phyloP scores from a whole-genome alignment of 306 rosid genomes.

The Cucumis melo region DNA sequence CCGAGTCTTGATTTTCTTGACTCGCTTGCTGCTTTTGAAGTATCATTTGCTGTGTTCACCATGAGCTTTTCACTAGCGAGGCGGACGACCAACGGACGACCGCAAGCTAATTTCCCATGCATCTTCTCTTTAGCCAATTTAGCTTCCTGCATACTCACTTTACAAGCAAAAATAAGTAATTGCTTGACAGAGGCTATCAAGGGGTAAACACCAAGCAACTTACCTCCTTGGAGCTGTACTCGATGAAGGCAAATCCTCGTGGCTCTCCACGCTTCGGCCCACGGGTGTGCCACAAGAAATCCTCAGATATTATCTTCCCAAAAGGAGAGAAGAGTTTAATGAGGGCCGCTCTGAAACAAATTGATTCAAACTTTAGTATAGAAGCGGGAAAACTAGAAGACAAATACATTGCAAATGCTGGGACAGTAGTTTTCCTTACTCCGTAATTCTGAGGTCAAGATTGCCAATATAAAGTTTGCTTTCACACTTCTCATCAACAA shows the following conservation, averaged over 20 bases:
- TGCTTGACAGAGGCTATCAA: slow-evolving; percentile 14
- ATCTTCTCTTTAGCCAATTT: slow-evolving; percentile 89
- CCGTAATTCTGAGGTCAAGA: slow-evolving; percentile 87
- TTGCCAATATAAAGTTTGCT: slow-evolving; percentile 71
- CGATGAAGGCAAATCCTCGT: slow-evolving; percentile 80
- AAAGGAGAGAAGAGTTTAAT: slow-evolving; percentile 81
- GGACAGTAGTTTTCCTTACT: slow-evolving; percentile 38
- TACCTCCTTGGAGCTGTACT: slow-evolving; percentile 73
- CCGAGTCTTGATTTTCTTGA: slow-evolving; percentile 30
- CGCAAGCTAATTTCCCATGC: slow-evolving; percentile 82
- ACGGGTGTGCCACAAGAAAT: slow-evolving; percentile 78
- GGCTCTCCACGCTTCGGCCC: slow-evolving; percentile 89
- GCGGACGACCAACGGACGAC: slow-evolving; percentile 83
- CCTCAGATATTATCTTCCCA: slow-evolving; percentile 75
- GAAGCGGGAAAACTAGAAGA: background rate
- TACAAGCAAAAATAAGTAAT: slow-evolving; percentile 60
- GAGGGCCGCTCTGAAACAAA: slow-evolving; percentile 55
- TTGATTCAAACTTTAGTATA: slow-evolving; percentile 10
- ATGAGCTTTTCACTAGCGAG: slow-evolving; percentile 46
- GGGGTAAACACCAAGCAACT: slow-evolving; percentile 10
- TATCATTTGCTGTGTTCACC: slow-evolving; percentile 27
- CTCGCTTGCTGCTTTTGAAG: slow-evolving; percentile 25
- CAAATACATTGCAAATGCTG: background rate
- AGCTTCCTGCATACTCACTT: slow-evolving; percentile 99
- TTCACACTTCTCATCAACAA: slow-evolving; percentile 52